Conservation (phyloP, 192 early-diverging fungal species). For the Dissophora ornata region DNA sequence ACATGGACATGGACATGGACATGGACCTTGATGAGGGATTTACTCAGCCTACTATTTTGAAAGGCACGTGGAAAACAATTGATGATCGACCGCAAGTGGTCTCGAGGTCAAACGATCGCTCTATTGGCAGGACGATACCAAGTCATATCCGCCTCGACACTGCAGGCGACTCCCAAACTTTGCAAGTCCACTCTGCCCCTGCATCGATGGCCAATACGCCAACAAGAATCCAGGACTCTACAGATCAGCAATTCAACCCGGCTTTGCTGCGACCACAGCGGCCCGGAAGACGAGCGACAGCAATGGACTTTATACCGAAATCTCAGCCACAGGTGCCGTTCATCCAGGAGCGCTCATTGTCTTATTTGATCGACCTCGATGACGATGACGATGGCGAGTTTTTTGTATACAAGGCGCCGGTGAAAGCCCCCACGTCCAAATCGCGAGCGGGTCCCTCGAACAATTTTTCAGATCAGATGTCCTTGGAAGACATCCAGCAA, state of each 20-base stretch:
- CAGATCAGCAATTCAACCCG: background rate
- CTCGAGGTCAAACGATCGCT: background rate
- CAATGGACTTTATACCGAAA: constrained; percentile 29
- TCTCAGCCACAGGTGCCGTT: constrained; percentile 12
- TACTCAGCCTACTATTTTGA: constrained; percentile 18
- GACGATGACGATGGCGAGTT: constrained; percentile 33
- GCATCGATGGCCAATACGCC: background rate
- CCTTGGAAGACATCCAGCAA: constrained; percentile 22
- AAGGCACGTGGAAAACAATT: constrained; percentile 43
- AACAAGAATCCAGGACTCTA: background rate
- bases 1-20: constrained; percentile 35
- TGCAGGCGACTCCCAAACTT: background rate
- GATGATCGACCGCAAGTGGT: background rate
- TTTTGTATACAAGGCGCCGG: no score
- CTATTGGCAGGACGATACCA: background rate
- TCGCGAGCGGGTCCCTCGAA: background rate
- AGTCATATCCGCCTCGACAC: background rate
- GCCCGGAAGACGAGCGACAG: constrained; percentile 20
- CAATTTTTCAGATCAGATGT: background rate
- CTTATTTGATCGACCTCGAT: constrained; percentile 42
- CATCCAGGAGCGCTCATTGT: constrained; percentile 16
- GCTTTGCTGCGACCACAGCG: constrained; percentile 2
- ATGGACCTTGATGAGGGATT: constrained; percentile 28
- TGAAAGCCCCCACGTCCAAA: no score
- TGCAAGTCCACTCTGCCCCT: constrained; percentile 15